Evolutionary conservation across 2,329 filamentous ascomycete genomes (phyloP).

Genomic region (Colletotrichum incanum): DNA sequence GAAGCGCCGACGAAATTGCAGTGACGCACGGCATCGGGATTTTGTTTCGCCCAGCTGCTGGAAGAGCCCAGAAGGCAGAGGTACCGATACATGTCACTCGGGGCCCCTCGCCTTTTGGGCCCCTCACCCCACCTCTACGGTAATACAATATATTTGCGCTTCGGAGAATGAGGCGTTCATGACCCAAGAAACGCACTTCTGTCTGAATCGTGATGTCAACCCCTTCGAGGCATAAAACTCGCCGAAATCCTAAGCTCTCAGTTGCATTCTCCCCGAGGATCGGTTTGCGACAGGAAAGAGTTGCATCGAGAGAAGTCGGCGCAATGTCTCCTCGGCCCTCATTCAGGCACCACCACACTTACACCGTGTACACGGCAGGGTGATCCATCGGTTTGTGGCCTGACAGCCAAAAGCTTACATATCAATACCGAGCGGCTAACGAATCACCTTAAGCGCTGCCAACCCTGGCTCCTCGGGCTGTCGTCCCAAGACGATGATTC

Average conservation of each 20-base stretch:
- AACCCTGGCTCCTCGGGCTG: background rate
- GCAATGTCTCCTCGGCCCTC: background rate
- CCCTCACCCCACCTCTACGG: constrained; percentile 25
- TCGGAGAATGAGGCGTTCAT: constrained; percentile 5
- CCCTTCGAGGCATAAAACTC: background rate
- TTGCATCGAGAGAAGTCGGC: background rate
- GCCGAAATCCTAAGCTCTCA: background rate
- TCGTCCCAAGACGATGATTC: background rate
- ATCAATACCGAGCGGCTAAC: constrained; percentile 10
- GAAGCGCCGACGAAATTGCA: constrained; percentile 21
- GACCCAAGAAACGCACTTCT: background rate
- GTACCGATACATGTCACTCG: constrained; percentile 21
- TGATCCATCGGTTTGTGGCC: constrained; percentile 2
- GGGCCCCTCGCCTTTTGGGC: constrained; percentile 10
- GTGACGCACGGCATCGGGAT: constrained; percentile 14
- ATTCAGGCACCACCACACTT: background rate
- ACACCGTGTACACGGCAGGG: background rate
- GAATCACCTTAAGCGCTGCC: constrained; percentile 1
- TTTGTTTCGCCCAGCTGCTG: constrained; percentile 8
- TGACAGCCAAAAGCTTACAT: constrained; percentile 9
- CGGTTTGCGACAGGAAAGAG: background rate
- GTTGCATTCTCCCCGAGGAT: background rate
- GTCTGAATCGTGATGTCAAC: background rate
- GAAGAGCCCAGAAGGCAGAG: background rate
- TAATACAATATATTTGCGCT: constrained; percentile 8